Evolutionary conservation across 2,329 filamentous ascomycete species (phyloP), one percentile per base, ranked within the genome.

Genomic region (Colletotrichum sidae): DNA sequence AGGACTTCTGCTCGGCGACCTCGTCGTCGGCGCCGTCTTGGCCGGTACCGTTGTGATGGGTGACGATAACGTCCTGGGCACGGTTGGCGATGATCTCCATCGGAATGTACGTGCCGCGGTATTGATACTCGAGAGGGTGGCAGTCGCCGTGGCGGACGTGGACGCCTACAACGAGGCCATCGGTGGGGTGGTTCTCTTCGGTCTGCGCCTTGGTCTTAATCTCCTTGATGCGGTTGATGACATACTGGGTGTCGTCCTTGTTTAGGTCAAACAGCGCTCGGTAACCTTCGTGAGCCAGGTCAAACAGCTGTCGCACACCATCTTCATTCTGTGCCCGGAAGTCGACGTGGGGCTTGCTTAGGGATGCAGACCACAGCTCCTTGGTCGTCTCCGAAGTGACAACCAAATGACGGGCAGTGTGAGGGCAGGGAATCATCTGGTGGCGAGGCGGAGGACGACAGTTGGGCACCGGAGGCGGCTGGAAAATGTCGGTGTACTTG

Each of bases 71-170:
- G 10, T 84, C 81, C 41, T 81, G 79, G 1, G 87, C 89, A n/a
- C 80, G 84, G 62, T 88, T 82, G 37, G 84, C 79, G 74, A 93
- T 97, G 33, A 86, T 79, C 57, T 90, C 86, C 0, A 92, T 81
- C 0, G 94, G 94, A 15, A 96, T 87, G 73, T 96, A 96, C 37
- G 91, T 90, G 59, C 89, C 86, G 49, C 86, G 85, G 77, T 94
- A 95, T 74, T 94, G 90, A 71, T 85, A 90, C 75, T 95, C 92
- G 62, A 88, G 83, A 0, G 93, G 93, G 70, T 93, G 92, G 8
- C 88, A 83, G 74, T 97, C 93, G 35, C 93, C 93, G 60, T 90
- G 91, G 11, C 93, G 91, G 64, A 97, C 86, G 70, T 97, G 94
- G 55, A 96, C 77, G 25, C 92, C 93, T 44, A 96, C 81, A 38